phyloP scores from a whole-genome alignment of 73 alveolate species.

The Diophrys appendiculata region DNA sequence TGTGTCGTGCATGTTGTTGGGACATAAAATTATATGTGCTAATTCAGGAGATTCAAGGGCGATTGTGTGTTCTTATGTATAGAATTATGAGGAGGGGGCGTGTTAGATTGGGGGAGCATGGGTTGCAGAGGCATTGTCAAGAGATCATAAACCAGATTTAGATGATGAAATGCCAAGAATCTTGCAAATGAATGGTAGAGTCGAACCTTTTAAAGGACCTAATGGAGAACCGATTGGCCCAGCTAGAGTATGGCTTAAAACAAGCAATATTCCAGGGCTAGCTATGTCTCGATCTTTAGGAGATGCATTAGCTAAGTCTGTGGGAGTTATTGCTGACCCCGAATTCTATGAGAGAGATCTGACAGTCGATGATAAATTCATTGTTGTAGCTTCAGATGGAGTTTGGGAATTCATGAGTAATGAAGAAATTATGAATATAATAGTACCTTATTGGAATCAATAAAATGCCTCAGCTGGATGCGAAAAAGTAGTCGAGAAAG shows the following conservation, averaged over 20 bases:
- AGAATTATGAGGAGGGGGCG: constrained; percentile 39
- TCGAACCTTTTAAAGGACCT: constrained; percentile 67
- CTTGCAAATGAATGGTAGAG: constrained; percentile 82
- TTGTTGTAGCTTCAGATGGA: constrained; percentile 39
- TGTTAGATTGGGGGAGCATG: no score
- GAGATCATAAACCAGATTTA: constrained; percentile 90
- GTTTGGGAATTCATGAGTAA: constrained; percentile 48
- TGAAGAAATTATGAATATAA: constrained; percentile 32
- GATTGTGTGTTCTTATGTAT: constrained; percentile 57
- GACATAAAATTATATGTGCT: constrained; percentile 70
- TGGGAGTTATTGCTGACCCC: constrained; percentile 75
- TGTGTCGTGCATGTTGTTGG: constrained; percentile 69
- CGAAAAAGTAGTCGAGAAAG: constrained; percentile 13
- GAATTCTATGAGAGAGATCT: constrained; percentile 45
- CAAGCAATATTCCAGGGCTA: constrained; percentile 60
- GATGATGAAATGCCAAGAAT: constrained; percentile 86
- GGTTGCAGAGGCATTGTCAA: constrained; percentile 51
- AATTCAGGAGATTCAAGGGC: constrained; percentile 88
- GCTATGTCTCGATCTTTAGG: constrained; percentile 81
- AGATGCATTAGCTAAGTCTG: constrained; percentile 66
- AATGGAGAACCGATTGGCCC: constrained; percentile 57
- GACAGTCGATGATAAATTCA: constrained; percentile 34
- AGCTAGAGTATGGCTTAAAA: constrained; percentile 51
- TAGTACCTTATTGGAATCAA: constrained; percentile 28
- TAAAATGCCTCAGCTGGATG: constrained; percentile 19